These are phyloP conservation scores for Phoma sp. DNA, from an alignment of 2,329 filamentous ascomycete species.

Conservation along the genomic window DNA sequence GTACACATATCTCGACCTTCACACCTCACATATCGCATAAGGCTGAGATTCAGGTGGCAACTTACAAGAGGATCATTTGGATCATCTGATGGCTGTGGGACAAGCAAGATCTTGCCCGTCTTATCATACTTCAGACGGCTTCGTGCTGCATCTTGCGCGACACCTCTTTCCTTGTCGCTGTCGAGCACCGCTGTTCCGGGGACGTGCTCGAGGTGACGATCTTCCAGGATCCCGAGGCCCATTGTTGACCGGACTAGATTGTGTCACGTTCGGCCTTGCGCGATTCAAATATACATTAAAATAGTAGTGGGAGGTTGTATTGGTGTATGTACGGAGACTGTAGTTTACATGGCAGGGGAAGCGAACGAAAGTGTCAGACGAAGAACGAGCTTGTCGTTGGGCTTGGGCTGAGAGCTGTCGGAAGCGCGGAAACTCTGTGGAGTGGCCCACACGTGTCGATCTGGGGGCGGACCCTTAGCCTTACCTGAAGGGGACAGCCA, in stretches of 20 bases:
- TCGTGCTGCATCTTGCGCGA: constrained; percentile 38
- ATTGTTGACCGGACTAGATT: constrained; percentile 48
- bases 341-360: constrained; percentile 2
- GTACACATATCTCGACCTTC: background rate
- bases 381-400: constrained; percentile 1
- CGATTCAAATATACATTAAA: constrained; percentile 6
- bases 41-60: constrained; percentile 22
- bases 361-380: background rate
- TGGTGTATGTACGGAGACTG: background rate
- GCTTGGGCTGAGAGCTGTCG: constrained; percentile 4
- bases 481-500: background rate
- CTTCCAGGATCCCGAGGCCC: constrained; percentile 77
- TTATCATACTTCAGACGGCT: constrained; percentile 73
- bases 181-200: constrained; percentile 60
- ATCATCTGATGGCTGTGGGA: constrained; percentile 89
- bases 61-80: constrained; percentile 82
- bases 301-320: background rate
- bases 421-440: constrained; percentile 2
- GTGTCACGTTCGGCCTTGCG: background rate
- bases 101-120: constrained; percentile 76
- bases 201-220: constrained; percentile 69
- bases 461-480: background rate
- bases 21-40: background rate
- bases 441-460: constrained; percentile 3
- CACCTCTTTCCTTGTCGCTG: constrained; percentile 28